Conservation (phyloP, 23 red algal genomes). For the Cyanidiococcus yangmingshanensis region DNA sequence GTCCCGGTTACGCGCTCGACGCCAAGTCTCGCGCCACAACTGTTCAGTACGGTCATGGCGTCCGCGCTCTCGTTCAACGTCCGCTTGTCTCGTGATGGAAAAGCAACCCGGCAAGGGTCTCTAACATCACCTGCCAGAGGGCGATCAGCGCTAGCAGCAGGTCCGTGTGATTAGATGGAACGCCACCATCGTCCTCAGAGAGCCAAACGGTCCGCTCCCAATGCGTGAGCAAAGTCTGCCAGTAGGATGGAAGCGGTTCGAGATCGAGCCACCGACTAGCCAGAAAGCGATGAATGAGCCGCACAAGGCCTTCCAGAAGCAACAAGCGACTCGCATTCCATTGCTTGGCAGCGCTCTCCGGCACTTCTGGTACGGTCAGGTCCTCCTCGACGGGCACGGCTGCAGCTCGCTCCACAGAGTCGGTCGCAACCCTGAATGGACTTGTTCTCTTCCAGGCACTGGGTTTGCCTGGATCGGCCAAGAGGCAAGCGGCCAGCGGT, state of each 20-base stretch:
- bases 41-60: too few relatives aligned
- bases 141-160: not conserved
- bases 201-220: not conserved
- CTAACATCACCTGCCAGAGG: not conserved
- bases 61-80: not conserved
- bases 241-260: not conserved
- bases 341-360: not conserved
- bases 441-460: not conserved
- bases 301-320: not conserved
- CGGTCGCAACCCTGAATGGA: not conserved
- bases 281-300: not conserved
- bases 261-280: not conserved
- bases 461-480: not conserved
- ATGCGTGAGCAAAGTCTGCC: not conserved
- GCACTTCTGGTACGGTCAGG: not conserved
- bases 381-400: not conserved
- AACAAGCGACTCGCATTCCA: conserved; percentile 6
- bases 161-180: not conserved
- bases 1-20: not conserved
- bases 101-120: not conserved
- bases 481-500: not conserved
- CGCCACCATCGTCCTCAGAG: not conserved
- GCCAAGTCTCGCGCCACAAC: not conserved
- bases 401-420: not conserved
- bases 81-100: not conserved